Conservation (phyloP, 148 eudicot species). For the Pouteria glomerata region DNA sequence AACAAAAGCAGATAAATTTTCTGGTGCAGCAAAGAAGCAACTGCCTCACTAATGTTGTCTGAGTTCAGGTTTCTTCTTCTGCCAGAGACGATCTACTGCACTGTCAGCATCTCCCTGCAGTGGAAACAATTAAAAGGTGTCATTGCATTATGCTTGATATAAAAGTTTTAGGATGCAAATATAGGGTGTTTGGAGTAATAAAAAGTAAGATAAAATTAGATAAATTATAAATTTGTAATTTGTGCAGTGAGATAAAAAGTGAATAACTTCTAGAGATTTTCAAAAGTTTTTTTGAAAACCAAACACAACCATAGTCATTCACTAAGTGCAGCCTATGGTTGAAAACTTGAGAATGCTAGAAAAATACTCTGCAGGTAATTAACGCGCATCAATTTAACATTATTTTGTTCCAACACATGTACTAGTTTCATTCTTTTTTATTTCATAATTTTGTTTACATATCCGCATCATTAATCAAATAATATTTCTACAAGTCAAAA, state of each 20-base stretch:
- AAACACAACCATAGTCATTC: background rate
- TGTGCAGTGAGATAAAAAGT: too few relatives aligned
- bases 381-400: too few relatives aligned
- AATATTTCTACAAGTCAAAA: background rate
- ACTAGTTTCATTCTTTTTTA: too few relatives aligned
- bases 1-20: slow-evolving; percentile 3
- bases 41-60: slow-evolving; percentile 8
- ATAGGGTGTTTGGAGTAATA: too few relatives aligned
- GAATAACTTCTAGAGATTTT: too few relatives aligned
- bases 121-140: background rate
- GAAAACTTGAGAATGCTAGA: too few relatives aligned
- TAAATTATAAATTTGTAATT: too few relatives aligned
- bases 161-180: background rate
- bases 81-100: slow-evolving; percentile 41
- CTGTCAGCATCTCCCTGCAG: slow-evolving; percentile 51
- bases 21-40: background rate
- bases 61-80: slow-evolving; percentile 34
- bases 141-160: background rate
- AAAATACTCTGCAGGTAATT: too few relatives aligned
- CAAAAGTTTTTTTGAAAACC: background rate
- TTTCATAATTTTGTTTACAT: background rate
- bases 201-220: too few relatives aligned
- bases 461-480: background rate
- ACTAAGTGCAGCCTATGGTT: too few relatives aligned
- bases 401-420: too few relatives aligned